phyloP scores from a whole-genome alignment of 768 basidiomycete genomes.

The Macrolepiota dolichaula region DNA sequence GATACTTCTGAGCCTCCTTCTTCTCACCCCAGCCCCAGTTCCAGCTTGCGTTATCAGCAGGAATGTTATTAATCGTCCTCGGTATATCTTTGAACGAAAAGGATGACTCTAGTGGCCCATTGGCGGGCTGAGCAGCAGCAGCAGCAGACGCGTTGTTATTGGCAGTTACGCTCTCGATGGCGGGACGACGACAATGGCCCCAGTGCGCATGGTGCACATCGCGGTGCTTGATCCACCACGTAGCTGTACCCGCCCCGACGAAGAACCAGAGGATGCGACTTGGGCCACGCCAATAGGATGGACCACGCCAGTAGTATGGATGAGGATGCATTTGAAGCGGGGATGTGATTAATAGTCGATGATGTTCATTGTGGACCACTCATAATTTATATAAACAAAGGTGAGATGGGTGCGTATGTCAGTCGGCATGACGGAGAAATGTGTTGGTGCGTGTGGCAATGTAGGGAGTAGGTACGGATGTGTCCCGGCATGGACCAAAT shows the following conservation, averaged over 20 bases:
- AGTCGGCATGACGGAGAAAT: not conserved
- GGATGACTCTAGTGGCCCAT: constrained; percentile 2
- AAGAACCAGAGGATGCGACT: constrained; percentile 69
- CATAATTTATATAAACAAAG: not conserved
- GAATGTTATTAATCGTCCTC: constrained; percentile 24
- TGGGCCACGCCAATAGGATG: constrained; percentile 28
- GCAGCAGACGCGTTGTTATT: constrained; percentile 4
- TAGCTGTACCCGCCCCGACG: constrained; percentile 49
- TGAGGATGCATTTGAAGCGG: not conserved
- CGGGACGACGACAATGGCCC: constrained; percentile 28
- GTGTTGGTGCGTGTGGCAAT: not conserved
- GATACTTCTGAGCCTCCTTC: constrained; percentile 35
- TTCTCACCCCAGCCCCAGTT: constrained; percentile 17
- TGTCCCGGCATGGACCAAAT: not conserved
- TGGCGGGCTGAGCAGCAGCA: constrained; percentile 9
- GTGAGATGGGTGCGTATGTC: not conserved
- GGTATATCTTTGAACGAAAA: constrained; percentile 20
- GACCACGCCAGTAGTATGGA: not conserved
- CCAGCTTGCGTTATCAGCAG: constrained; percentile 16
- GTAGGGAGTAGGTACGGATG: not conserved
- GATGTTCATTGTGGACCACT: not conserved
- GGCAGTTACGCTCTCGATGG: constrained; percentile 7
- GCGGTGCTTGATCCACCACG: constrained; percentile 39
- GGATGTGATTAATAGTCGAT: not conserved
- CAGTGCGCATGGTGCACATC: constrained; percentile 23